A percentile compares a stretch with the other conserved stretches of the same genome.
These are phyloP conservation scores for Rhizophora apiculata DNA, from an alignment of 345 rosid species.

Conservation along the genomic window DNA sequence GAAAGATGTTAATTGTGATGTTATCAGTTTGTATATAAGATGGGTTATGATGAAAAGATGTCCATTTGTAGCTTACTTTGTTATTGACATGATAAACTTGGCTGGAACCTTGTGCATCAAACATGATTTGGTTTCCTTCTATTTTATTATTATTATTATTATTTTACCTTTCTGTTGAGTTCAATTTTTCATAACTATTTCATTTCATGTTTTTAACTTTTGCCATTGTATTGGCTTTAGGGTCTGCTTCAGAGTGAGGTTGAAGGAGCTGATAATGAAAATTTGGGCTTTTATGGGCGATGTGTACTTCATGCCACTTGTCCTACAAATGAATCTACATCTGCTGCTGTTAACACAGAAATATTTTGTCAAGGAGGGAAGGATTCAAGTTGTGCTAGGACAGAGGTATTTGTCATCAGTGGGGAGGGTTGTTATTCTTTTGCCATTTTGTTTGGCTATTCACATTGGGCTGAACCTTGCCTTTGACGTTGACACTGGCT, in stretches of 20 bases:
- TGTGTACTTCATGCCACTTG: conserved; percentile 37
- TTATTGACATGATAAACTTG: too few species aligned
- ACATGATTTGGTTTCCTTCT: too few species aligned
- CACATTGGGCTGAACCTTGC: neutral
- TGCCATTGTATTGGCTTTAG: conserved; percentile 18
- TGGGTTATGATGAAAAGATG: neutral
- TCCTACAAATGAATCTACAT: conserved; percentile 19
- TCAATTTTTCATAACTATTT: too few species aligned
- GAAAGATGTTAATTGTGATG: neutral
- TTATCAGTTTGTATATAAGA: neutral
- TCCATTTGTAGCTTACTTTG: neutral
- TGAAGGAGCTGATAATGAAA: conserved; percentile 44
- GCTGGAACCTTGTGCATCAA: too few species aligned
- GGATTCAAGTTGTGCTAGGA: conserved; percentile 46
- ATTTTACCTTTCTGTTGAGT: too few species aligned
- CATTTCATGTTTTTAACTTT: neutral
- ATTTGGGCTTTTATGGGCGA: conserved; percentile 49
- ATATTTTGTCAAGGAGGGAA: conserved; percentile 17
- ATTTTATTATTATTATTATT: too few species aligned
- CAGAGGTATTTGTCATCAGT: conserved; percentile 36
- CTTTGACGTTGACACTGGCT: neutral
- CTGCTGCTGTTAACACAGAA: conserved; percentile 16
- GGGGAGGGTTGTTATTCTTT: neutral
- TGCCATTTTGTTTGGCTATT: neutral
- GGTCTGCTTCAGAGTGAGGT: conserved; percentile 54